These are phyloP conservation scores for Ascochyta koolunga DNA, from an alignment of 2,329 filamentous ascomycete genomes.

Conservation along the genomic window DNA sequence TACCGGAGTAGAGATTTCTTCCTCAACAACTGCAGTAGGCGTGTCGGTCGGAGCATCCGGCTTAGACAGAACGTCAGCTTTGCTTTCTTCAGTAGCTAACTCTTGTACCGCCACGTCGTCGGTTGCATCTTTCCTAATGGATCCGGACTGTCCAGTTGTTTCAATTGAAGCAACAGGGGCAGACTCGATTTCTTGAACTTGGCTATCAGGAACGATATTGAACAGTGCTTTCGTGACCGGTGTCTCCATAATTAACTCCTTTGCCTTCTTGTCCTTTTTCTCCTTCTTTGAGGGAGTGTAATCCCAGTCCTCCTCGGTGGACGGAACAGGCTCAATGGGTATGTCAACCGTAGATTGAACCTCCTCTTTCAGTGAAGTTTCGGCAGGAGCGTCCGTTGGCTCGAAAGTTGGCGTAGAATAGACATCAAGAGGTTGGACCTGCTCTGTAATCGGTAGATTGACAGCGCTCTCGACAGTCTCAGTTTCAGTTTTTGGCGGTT, in stretches of 20 bases:
- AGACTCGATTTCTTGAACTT: slow-evolving; percentile 1
- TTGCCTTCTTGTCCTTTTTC: slow-evolving; percentile 28
- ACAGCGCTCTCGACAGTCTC: not conserved
- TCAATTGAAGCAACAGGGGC: not conserved
- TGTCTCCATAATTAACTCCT: slow-evolving; percentile 12
- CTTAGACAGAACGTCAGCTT: not conserved
- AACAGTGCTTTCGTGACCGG: slow-evolving; percentile 15
- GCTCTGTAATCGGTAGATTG: not conserved
- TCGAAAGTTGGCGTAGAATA: not conserved
- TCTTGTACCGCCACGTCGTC: not conserved
- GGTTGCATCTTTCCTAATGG: not conserved
- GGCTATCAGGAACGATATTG: slow-evolving; percentile 3
- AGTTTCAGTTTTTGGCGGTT: not conserved
- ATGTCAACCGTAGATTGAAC: slow-evolving; percentile 20
- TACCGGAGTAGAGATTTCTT: slow-evolving; percentile 9
- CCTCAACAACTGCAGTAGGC: not conserved
- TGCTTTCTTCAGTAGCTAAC: not conserved
- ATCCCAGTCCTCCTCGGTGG: slow-evolving; percentile 10
- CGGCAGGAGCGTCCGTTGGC: not conserved
- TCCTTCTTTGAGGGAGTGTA: slow-evolving; percentile 18
- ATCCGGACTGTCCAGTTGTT: not conserved
- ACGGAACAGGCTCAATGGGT: slow-evolving; percentile 8
- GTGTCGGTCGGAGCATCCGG: not conserved
- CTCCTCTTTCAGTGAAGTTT: not conserved
- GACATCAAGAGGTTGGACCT: not conserved